These are phyloP conservation scores for Rhizopogon vinicolor DNA, from an alignment of 768 basidiomycete genomes.

Conservation along the genomic window DNA sequence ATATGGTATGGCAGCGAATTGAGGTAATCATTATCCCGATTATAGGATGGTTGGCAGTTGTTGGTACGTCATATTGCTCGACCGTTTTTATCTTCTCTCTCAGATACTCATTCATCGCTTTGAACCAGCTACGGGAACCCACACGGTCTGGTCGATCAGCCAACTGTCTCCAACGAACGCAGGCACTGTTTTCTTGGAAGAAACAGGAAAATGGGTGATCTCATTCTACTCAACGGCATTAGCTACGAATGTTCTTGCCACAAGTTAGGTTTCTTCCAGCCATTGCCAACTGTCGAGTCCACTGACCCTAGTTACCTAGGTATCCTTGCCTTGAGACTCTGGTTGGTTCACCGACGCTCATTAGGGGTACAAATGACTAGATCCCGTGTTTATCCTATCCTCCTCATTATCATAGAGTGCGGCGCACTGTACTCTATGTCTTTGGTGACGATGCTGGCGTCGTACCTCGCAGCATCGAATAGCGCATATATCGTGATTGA, in stretches of 20 bases:
- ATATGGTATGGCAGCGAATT: conserved; percentile 4
- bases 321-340: background rate
- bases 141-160: background rate
- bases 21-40: background rate
- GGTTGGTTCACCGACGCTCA: background rate
- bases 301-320: background rate
- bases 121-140: background rate
- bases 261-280: background rate
- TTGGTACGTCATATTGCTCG: background rate
- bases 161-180: background rate
- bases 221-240: conserved; percentile 8
- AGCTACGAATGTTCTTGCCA: conserved; percentile 7
- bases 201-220: conserved; percentile 8
- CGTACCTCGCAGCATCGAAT: background rate
- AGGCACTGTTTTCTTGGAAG: conserved; percentile 3
- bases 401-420: background rate
- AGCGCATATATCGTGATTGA: conserved; percentile 1
- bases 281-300: background rate
- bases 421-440: conserved; percentile 2
- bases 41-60: background rate
- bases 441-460: background rate
- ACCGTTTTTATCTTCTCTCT: background rate
- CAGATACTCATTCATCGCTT: background rate
- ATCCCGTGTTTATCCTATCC: background rate
- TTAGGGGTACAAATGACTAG: background rate